These are phyloP conservation scores for Bidens hawaiensis DNA, from an alignment of 140 eudicot species.

Conservation along the genomic window DNA sequence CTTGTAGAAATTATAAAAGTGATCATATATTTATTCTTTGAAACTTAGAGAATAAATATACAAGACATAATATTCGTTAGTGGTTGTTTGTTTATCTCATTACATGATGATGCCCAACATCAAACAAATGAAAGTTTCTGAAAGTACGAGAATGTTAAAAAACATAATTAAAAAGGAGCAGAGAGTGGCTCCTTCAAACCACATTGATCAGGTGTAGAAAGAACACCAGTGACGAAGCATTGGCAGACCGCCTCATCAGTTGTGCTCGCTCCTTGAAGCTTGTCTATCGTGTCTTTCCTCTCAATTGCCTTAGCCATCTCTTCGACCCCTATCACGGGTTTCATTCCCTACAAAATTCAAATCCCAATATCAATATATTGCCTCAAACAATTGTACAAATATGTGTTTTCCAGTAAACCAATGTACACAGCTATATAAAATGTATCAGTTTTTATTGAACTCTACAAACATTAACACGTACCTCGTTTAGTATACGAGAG, in stretches of 20 bases:
- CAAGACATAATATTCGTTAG: not conserved
- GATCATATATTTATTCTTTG: not conserved
- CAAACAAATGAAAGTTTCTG: not conserved
- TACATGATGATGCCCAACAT: not conserved
- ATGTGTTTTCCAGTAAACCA: too few species aligned
- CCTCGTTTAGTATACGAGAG: constrained; percentile 38
- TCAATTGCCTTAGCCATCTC: constrained; percentile 31
- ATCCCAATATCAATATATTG: not conserved
- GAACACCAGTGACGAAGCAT: constrained; percentile 27
- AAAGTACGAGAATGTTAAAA: not conserved
- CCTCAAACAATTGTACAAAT: not conserved
- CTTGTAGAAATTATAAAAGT: too few species aligned
- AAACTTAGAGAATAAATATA: not conserved
- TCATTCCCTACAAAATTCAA: constrained; percentile 35
- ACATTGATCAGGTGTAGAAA: constrained; percentile 41
- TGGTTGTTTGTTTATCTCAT: not conserved
- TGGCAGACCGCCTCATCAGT: constrained; percentile 41
- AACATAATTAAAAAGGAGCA: constrained; percentile 49
- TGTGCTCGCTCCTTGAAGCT: constrained; percentile 13
- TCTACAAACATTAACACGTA: not conserved
- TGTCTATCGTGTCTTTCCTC: constrained; percentile 24
- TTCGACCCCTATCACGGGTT: constrained; percentile 26
- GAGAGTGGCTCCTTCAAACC: constrained; percentile 60
- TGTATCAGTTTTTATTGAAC: not conserved
- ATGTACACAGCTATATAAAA: not conserved